Base-by-base conservation (phyloP, 2,329 filamentous ascomycete species). In the Cercospora zeae-maydis region DNA sequence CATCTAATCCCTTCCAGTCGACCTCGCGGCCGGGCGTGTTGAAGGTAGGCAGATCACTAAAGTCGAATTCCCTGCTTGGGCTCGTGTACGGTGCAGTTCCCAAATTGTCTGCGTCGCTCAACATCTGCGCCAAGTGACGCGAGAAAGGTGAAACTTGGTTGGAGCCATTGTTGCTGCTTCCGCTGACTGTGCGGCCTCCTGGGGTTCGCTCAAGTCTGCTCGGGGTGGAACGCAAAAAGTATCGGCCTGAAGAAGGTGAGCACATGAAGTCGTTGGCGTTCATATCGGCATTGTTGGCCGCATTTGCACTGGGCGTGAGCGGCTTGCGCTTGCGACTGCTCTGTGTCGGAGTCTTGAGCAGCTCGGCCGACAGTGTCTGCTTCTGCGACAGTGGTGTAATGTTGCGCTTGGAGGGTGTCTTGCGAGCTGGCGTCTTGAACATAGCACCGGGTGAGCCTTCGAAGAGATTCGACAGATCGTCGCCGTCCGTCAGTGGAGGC, bases 401-500 rank as follows among this genome's bases (percentile, higher is more conserved):
- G 19, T 52, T 59, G 16, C 51, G 65, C 52, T 67, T 67, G 1
- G 85, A 85, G 1, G 86, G 86, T 2, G 87, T 88, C 74, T 87
- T 87, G 56, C 79, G 79, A 30, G 61, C 61, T 2, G 36, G 61
- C 79, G 77, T 72, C 81, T 83, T 83, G 84, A 63, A 81, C 81
- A 64, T 84, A 3, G 81, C 87, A 77, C 80, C 69, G 2, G 78
- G 65, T 76, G 83, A 71, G 79, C 88, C 82, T 61, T 88, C 86
- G 70, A 95, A 93, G 4, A 95, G 81, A 55, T 83, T 81, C 42
- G 86, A 83, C 5, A 90, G 75, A 36, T 74, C 70, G 30, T 73
- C 71, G 36, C 84, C 82, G 64, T 87, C 83, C 5, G 78, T 73
- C 19, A 74, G 63, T 9, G 74, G 71, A 5, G 81, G 80, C 11